Base-by-base conservation (phyloP, 495 filamentous ascomycete genomes). In the Trichoderma reesei region DNA sequence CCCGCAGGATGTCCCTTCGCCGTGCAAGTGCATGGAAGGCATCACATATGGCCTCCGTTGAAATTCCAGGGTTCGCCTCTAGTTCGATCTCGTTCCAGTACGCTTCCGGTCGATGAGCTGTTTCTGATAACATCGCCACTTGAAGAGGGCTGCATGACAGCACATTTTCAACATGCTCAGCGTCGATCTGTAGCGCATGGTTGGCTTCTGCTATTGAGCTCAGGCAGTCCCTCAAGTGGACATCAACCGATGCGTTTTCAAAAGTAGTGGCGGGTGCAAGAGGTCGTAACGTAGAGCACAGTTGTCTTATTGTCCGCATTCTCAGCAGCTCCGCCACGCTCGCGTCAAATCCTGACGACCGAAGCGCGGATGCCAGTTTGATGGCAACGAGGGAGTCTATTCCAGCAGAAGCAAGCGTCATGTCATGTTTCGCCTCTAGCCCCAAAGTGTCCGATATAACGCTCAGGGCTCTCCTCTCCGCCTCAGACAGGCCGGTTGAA, bases 21-120 rank as follows among this genome's bases (percentile, higher is more conserved):
- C 79, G 65, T n/a, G 81, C 72, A 37, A 88, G 65, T 4, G 67
- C 66, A 3, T 69, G 63, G 42, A 92, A 74, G 31, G 79, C 79
- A 4, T 69, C 66, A 20, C 75, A 73, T 16, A 89, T 69, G 14
- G 68, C 63, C 2, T 69, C 36, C 0, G 67, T 41, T 8, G 62
- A 59, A 65, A 72, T 65, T 11, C 71, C 65, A 7, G 65, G 65
- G 7, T 78, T 69, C 41, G 89, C 71, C 5, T 78, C 73, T 9
- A 92, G 68, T 66, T 88, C 81, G 16, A 90, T 75, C 83, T 84
- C 88, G 68, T 95, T 95, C 71, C 85, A 86, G 71, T 95, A 93
- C 9, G 86, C 78, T 37, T 72, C 75, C 1, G 71, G 42, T 42
- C 84, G 70, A 39, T 78, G 76, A 6, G 73, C 69, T 1, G 88